Percentiles rank a stretch among this genome's conserved stretches.
phyloP scores from a whole-genome alignment of 2,329 filamentous ascomycete genomes.

The Ceratocystis variospora region DNA sequence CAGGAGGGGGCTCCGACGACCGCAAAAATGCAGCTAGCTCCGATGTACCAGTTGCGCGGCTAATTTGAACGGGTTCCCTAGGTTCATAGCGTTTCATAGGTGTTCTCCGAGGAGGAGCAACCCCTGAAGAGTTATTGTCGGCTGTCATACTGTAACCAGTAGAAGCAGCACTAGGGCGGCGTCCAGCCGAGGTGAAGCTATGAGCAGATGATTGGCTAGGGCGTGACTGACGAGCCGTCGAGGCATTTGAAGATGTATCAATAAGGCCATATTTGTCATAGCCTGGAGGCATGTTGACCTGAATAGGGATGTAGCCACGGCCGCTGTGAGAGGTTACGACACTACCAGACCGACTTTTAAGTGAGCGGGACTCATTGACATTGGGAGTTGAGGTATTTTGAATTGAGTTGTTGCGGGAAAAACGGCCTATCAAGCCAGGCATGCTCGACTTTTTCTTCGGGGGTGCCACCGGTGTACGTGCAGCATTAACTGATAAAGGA shows the following conservation, averaged over 20 bases:
- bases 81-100: conserved; percentile 47
- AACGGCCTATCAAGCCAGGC: conserved; percentile 47
- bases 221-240: conserved; percentile 18
- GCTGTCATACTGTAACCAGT: conserved; percentile 19
- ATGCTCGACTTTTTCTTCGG: conserved; percentile 53
- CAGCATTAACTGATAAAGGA: conserved; percentile 25
- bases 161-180: conserved; percentile 2
- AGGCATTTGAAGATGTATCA: conserved; percentile 21
- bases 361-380: conserved; percentile 25
- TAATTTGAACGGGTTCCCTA: conserved; percentile 35
- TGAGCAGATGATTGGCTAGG: conserved; percentile 10
- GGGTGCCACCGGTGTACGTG: conserved; percentile 24
- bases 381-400: conserved; percentile 24
- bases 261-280: conserved; percentile 31
- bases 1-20: conserved; percentile 47
- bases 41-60: conserved; percentile 42
- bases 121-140: conserved; percentile 23
- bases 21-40: conserved; percentile 62
- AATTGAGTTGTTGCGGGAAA: conserved; percentile 32
- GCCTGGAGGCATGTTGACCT: conserved; percentile 35
- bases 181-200: conserved; percentile 6
- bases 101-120: conserved; percentile 25
- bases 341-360: conserved; percentile 25
- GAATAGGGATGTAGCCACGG: conserved; percentile 40
- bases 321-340: conserved; percentile 26